Evolutionary conservation across 78 protist species (phyloP), one percentile per base, ranked within the genome.

Genomic region (Tieghemostelium lacteum): DNA sequence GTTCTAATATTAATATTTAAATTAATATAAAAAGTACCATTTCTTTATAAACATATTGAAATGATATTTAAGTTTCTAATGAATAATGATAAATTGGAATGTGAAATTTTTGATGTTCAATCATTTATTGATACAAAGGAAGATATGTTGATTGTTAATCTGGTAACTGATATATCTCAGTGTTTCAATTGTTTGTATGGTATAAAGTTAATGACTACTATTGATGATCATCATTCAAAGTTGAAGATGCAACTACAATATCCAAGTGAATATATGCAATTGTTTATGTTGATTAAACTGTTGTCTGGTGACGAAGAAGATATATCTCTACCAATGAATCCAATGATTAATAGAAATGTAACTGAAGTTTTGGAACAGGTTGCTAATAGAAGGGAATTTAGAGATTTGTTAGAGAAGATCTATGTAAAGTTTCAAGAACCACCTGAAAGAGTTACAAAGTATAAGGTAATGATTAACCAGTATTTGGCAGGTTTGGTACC

Each of bases 301-400:
- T 55, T 80, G 28, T 31, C 88, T 2, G 76, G 63, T 3, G 88
- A 80, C 3, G 77, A 80, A 54, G 76, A 80, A 14, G 74, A 65
- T 14, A 80, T 60, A 12, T 66, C 40, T 57, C 28, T 80, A 0
- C 55, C 70, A 39, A 28, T 80, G 26, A 80, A 80, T 67, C 67
- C 52, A 28, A 17, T 42, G 22, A 64, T 80, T 16, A n/a, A 17
- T 1, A 49, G 67, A 24, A 45, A 71, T 16, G n/a, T 14, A 17
- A 14, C 73, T 10, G 55, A 37, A 2, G 0, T 2, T 28, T 29
- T 39, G 10, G 54, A 36, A 52, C 1, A 31, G 0, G 19, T 55
- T 3, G 52, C 71, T 10, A 80, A 37, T 26, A 64, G 29, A 67
- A 80, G 54, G 22, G 88, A 80, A 8, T 65, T 80, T 39, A 80